Percentiles rank a stretch among this genome's conserved stretches.
These are phyloP conservation scores for Leptomonas pyrrhocoris DNA, from an alignment of 208 protist species.

Conservation along the genomic window DNA sequence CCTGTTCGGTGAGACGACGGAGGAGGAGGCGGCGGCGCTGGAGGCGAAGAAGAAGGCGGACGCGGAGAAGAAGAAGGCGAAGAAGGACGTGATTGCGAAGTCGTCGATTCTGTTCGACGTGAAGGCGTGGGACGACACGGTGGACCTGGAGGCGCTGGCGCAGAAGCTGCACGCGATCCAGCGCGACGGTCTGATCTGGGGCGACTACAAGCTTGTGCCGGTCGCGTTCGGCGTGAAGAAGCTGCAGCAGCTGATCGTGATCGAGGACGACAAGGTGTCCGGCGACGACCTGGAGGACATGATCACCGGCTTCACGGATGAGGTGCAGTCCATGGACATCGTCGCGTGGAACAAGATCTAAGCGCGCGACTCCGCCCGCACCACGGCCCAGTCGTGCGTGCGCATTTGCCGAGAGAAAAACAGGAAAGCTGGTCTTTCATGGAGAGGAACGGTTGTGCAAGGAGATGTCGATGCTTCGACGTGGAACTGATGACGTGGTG, in stretches of 20 bases:
- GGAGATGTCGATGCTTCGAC: too few species aligned
- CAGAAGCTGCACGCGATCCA: conserved; percentile 82
- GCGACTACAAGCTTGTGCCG: conserved; percentile 88
- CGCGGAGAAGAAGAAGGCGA: conserved; percentile 80
- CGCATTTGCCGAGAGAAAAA: too few species aligned
- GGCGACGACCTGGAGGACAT: conserved; percentile 94
- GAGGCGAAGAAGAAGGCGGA: conserved; percentile 89
- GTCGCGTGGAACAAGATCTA: conserved; percentile 97
- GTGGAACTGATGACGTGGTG: too few species aligned
- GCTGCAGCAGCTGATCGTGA: conserved; percentile 93
- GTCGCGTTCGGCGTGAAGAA: conserved; percentile 97
- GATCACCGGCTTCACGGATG: conserved; percentile 93
- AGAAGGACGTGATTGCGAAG: conserved; percentile 87
- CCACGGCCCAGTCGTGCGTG: too few species aligned
- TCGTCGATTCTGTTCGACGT: conserved; percentile 92
- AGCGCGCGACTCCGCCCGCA: too few species aligned
- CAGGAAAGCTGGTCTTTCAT: too few species aligned
- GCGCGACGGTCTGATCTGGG: conserved; percentile 93
- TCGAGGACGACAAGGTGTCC: conserved; percentile 96
- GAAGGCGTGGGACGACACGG: conserved; percentile 94
- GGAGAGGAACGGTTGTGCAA: too few species aligned
- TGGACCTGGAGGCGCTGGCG: conserved; percentile 89
- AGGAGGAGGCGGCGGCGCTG: conserved; percentile 86
- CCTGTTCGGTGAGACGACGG: conserved; percentile 88
- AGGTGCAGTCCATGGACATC: conserved; percentile 96